phyloP scores from a whole-genome alignment of 176 grass and related monocot genomes.

The Lolium multiflorum region DNA sequence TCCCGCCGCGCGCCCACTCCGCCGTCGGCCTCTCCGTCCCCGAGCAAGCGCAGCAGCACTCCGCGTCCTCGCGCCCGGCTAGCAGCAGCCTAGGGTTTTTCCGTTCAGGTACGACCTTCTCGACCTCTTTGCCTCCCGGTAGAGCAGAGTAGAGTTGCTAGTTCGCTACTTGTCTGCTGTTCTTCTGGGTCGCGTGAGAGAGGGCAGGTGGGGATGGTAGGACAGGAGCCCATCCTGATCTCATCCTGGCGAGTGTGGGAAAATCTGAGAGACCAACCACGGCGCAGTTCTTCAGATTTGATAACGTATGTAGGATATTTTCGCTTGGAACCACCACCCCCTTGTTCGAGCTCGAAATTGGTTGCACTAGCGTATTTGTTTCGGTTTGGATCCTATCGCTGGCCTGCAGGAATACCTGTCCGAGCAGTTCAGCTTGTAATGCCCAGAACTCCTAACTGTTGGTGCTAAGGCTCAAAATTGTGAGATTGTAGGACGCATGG shows the following conservation, averaged over 20 bases:
- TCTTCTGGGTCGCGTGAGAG: not conserved
- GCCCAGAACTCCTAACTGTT: not conserved
- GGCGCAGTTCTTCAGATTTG: not conserved
- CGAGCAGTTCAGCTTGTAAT: not conserved
- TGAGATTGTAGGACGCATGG: not conserved
- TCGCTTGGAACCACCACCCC: not conserved
- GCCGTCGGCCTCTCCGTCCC: not conserved
- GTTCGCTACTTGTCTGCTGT: not conserved
- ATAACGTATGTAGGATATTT: too few species aligned
- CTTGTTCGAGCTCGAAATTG: not conserved
- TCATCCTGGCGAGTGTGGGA: not conserved
- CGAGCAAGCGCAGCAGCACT: not conserved
- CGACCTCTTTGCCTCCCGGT: not conserved
- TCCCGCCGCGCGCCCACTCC: not conserved
- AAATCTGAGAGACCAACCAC: not conserved
- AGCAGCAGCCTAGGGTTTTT: slow-evolving; percentile 33
- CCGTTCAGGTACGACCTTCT: slow-evolving; percentile 19
- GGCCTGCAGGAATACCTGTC: not conserved
- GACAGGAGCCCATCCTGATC: too few species aligned
- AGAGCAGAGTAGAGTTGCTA: not conserved
- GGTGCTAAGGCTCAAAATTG: not conserved
- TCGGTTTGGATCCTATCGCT: not conserved
- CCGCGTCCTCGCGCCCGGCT: not conserved
- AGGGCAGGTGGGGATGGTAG: not conserved
- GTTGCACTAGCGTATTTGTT: not conserved